Conservation (phyloP, 768 basidiomycete genomes). For the Clitopilus passeckerianus region DNA sequence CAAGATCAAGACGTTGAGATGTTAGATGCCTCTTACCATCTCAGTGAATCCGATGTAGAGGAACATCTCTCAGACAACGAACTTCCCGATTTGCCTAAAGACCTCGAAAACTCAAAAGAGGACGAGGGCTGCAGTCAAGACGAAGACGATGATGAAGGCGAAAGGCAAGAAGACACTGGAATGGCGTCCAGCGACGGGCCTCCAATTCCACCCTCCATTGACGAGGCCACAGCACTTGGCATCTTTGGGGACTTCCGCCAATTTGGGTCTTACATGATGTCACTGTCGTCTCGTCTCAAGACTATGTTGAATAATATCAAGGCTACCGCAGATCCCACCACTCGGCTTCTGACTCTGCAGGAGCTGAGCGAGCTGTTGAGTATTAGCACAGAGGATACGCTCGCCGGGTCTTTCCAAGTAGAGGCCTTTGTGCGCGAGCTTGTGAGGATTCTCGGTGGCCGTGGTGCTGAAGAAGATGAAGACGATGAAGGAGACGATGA, state of each 20-base stretch:
- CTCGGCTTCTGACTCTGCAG: constrained; percentile 84
- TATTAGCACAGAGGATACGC: constrained; percentile 95
- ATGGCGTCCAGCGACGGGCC: constrained; percentile 33
- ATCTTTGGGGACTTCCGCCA: constrained; percentile 87
- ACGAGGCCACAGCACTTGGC: constrained; percentile 70
- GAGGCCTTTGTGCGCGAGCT: constrained; percentile 91
- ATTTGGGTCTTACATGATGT: constrained; percentile 90
- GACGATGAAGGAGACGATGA: constrained; percentile 68
- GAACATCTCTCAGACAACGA: constrained; percentile 34
- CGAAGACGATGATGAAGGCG: constrained; percentile 43
- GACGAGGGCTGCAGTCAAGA: constrained; percentile 24
- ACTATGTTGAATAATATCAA: constrained; percentile 88
- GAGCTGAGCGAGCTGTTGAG: constrained; percentile 93
- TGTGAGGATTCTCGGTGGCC: constrained; percentile 84
- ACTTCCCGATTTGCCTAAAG: constrained; percentile 27
- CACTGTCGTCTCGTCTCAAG: constrained; percentile 83
- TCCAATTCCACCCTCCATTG: constrained; percentile 48
- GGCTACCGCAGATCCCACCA: constrained; percentile 75
- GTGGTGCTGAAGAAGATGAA: constrained; percentile 68
- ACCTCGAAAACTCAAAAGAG: constrained; percentile 17
- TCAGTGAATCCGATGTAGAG: constrained; percentile 43
- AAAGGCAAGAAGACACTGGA: constrained; percentile 28
- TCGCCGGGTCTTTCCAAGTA: constrained; percentile 93
- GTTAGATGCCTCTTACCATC: constrained; percentile 59
- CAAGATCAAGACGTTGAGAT: constrained; percentile 77